phyloP scores from a whole-genome alignment of 106 monocot species.

The Vanilla planifolia region DNA sequence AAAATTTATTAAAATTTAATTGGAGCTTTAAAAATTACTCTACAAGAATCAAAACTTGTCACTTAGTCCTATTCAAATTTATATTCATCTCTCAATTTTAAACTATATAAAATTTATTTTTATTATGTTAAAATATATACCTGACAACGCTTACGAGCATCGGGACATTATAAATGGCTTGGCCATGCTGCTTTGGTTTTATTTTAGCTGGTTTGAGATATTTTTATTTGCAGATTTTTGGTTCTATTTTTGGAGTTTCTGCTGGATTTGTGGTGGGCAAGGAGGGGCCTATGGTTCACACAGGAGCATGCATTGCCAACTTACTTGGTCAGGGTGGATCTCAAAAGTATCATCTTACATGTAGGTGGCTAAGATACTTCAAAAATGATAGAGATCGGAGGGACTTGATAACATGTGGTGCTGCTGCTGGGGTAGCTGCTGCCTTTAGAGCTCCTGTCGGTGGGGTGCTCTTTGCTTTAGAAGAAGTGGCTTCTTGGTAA shows the following conservation, averaged over 20 bases:
- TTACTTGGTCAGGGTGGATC: slow-evolving; percentile 95
- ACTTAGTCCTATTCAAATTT: too few relatives aligned
- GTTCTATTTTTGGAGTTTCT: slow-evolving; percentile 84
- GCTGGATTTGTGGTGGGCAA: slow-evolving; percentile 94
- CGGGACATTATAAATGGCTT: too few relatives aligned
- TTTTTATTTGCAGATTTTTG: slow-evolving; percentile 61
- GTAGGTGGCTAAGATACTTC: slow-evolving; percentile 90
- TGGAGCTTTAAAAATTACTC: too few relatives aligned
- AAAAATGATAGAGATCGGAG: slow-evolving; percentile 89
- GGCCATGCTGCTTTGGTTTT: too few relatives aligned
- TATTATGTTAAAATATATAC: too few relatives aligned
- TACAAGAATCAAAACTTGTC: too few relatives aligned
- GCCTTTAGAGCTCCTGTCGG: slow-evolving; percentile 98
- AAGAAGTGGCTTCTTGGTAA: slow-evolving; percentile 98
- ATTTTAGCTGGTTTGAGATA: neutral
- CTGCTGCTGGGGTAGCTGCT: slow-evolving; percentile 95
- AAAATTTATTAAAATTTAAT: too few relatives aligned
- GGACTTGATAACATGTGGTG: slow-evolving; percentile 91
- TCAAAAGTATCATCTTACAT: slow-evolving; percentile 87
- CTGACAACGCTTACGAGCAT: too few relatives aligned
- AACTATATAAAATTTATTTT: too few relatives aligned
- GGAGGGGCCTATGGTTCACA: slow-evolving; percentile 99
- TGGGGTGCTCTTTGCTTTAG: slow-evolving; percentile 95
- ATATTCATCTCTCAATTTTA: too few relatives aligned
- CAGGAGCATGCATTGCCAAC: slow-evolving; percentile 91